These are phyloP conservation scores for Knufia petricola DNA, from an alignment of 2,329 filamentous ascomycete genomes.

Conservation along the genomic window DNA sequence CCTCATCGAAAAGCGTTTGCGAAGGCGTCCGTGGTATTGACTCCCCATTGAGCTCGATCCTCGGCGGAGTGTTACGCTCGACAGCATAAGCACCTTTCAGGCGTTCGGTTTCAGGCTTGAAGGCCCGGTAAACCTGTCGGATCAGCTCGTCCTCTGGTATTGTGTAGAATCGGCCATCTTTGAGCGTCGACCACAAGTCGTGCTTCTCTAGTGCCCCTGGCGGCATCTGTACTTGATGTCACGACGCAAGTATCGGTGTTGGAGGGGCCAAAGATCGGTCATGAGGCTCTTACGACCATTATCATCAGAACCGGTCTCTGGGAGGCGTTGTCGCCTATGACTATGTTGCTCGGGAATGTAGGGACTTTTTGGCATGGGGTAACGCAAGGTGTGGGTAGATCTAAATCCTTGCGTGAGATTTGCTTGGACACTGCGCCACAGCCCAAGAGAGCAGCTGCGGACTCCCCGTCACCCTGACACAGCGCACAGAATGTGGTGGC, in stretches of 20 bases:
- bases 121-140: slow-evolving; percentile 22
- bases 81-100: slow-evolving; percentile 25
- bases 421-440: neutral
- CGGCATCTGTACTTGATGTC: slow-evolving; percentile 3
- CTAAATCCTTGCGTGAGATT: neutral
- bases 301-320: neutral
- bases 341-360: no score
- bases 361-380: neutral
- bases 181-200: slow-evolving; percentile 14
- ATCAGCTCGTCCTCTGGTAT: slow-evolving; percentile 23
- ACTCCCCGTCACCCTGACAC: neutral
- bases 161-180: slow-evolving; percentile 17
- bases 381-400: neutral
- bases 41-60: slow-evolving; percentile 10
- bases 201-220: slow-evolving; percentile 1
- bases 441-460: neutral
- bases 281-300: slow-evolving; percentile 2
- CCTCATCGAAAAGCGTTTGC: slow-evolving; percentile 23
- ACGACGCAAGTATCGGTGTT: neutral
- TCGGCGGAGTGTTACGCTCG: slow-evolving; percentile 15
- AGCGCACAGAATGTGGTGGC: neutral
- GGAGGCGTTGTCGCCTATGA: no score
- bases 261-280: neutral
- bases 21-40: slow-evolving; percentile 24
- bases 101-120: slow-evolving; percentile 25